Evolutionary conservation across 345 rosid species (phyloP).

Genomic region (Eutrema heterophyllum): DNA sequence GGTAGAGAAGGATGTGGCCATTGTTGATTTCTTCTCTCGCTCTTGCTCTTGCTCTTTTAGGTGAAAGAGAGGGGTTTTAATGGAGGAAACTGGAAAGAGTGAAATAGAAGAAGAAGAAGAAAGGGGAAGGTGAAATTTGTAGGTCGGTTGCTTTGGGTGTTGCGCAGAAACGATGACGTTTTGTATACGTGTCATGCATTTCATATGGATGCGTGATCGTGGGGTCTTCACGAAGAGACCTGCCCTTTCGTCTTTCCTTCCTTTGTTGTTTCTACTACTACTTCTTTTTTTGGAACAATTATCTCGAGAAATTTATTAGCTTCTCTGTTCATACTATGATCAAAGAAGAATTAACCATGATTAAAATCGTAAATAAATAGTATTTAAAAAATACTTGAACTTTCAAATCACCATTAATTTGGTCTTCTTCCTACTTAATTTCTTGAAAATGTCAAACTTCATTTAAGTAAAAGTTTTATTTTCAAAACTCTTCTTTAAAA

Average conservation of each 20-base stretch:
- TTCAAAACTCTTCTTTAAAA: too few species aligned
- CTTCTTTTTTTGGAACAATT: not conserved
- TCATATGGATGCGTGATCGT: constrained; percentile 28
- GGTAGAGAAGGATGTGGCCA: not conserved
- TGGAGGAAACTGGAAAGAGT: not conserved
- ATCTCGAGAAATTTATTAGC: not conserved
- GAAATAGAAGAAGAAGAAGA: not conserved
- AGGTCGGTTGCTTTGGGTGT: constrained; percentile 22
- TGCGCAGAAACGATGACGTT: constrained; percentile 23
- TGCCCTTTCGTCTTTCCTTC: constrained; percentile 26
- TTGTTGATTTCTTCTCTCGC: not conserved
- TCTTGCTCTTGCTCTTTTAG: not conserved
- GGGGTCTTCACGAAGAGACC: constrained; percentile 19
- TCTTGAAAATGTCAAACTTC: too few species aligned
- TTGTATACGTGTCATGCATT: constrained; percentile 27
- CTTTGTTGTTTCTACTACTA: not conserved
- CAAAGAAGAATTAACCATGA: too few species aligned
- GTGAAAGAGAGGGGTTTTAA: not conserved
- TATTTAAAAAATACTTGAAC: too few species aligned
- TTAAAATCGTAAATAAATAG: too few species aligned
- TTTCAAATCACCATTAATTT: too few species aligned
- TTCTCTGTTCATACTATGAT: constrained; percentile 1
- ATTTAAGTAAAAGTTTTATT: too few species aligned
- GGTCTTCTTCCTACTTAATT: too few species aligned
- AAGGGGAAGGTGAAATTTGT: not conserved